Base-by-base conservation (phyloP, 176 grass and related monocot genomes). In the Tillandsia leiboldiana region DNA sequence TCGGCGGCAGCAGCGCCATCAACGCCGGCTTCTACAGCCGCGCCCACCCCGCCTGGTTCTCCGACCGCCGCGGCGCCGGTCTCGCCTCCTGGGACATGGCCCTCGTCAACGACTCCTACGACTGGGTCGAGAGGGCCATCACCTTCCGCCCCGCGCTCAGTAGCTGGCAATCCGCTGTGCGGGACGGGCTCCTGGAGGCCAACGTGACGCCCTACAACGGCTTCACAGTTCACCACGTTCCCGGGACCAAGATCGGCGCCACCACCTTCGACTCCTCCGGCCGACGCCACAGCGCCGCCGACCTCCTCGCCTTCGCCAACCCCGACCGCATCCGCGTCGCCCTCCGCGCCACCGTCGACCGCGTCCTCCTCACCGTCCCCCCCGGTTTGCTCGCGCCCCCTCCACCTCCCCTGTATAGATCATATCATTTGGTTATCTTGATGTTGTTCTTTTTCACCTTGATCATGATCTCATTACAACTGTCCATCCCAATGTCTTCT, bases 21-120 rank as follows among this genome's bases (percentile, higher is more conserved):
- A 86, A 91, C 57, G 88, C 85, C 11, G 88, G 91, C 2, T 96
- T 96, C 82, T 96, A 96, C 85, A 91, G 85, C 0, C 88, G 83
- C 57, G 91, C 80, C 4, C 91, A 88, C 75, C 82, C 68, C 0
- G 79, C 24, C 27, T 96, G 83, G 78, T 96, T 84, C 57, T n/a
- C 29, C 49, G 42, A 27, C 23, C 67, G 69, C 24, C 72, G 29
- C 17, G 51, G 73, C 73, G 75, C 84, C 54, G 54, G 24, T 24
- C 24, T 24, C 24, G 24, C 24, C 24, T 24, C 52, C 27, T 96
- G 91, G 91, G 80, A 91, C 57, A 74, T 88, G 79, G 42, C 49
- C 18, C 51, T 79, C 27, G 91, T 91, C 53, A 96, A 96, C 26
- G 65, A 81, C 29, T 96, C 91, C 0, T 96, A 88, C 2, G 88